Base-by-base conservation (phyloP, 2,329 filamentous ascomycete genomes). In the Kalaharituber pfeilii region DNA sequence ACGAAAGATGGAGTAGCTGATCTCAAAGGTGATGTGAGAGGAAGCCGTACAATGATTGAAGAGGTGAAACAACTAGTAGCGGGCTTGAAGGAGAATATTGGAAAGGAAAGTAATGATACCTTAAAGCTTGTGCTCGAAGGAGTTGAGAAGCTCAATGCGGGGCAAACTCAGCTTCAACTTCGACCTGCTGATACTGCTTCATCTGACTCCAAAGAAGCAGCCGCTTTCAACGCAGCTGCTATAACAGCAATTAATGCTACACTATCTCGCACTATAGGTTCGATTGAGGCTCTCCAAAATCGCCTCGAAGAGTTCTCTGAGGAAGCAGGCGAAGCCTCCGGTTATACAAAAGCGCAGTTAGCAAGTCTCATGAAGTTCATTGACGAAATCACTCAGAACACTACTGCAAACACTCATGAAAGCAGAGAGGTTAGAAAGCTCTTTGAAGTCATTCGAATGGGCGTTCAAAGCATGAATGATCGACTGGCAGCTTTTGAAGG, bases 401-500 rank as follows among this genome's bases (percentile, higher is more conserved):
- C 57, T 33, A 52, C 57, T 39, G 52, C 51, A 50, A 55, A 56
- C 45, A 56, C 60, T 51, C 53, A 53, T 49, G 54, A 60, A 47
- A 50, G 56, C 25, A 55, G 58, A 50, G 59, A 61, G 51, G 54
- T 57, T 50, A 54, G 59, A 51, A 60, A 61, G 53, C 53, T 61
- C 53, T 54, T 61, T 51, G 59, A 61, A 56, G 59, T 61, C 30
- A 56, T 61, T 52, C 51, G 59, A 49, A 59, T 53, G 53, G 58
- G 58, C 24, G 57, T 60, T 45, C 49, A 57, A 50, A 57, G 57
- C 44, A 53, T 53, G 50, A 61, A 60, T 52, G 59, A 61, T 52
- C 51, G 56, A 39, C 49, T 59, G 29, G 59, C 55, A 11, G 49
- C 60, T 20, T 59, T 60, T 54, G 57, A 60, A 33, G 53, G 53